phyloP scores from a whole-genome alignment of 1,284 basidiomycete species.

The Gomphus bonarii region DNA sequence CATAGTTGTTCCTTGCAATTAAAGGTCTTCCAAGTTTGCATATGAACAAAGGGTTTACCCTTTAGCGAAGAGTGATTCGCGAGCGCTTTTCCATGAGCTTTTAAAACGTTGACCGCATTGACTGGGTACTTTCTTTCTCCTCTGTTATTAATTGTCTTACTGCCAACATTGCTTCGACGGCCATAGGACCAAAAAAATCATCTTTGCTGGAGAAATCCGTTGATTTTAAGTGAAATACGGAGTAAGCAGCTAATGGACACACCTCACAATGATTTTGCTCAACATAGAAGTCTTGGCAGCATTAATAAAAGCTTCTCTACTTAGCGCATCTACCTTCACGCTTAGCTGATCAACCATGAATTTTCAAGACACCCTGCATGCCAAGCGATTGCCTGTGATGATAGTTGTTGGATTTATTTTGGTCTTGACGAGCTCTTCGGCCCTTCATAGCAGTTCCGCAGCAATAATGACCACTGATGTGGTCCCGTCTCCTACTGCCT shows the following conservation, averaged over 20 bases:
- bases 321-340: constrained; percentile 88
- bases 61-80: constrained; percentile 91
- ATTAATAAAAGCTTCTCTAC: constrained; percentile 89
- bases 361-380: constrained; percentile 95
- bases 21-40: neutral
- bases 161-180: constrained; percentile 97
- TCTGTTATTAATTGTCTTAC: constrained; percentile 89
- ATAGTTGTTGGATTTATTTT: constrained; percentile 99
- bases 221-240: constrained; percentile 6
- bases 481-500: constrained; percentile 98
- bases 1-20: no score
- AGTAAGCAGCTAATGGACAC: constrained; percentile 25
- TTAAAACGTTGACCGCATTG: constrained; percentile 99
- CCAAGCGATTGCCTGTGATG: constrained; percentile 96
- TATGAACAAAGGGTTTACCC: constrained; percentile 40
- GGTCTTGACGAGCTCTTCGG: constrained; percentile 96
- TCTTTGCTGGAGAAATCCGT: constrained; percentile 67
- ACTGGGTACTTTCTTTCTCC: constrained; percentile 99
- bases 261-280: constrained; percentile 98
- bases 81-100: constrained; percentile 94
- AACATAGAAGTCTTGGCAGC: constrained; percentile 99
- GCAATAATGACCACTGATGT: constrained; percentile 98
- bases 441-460: constrained; percentile 88
- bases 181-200: constrained; percentile 96
- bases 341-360: constrained; percentile 98